Percentiles rank a stretch among this genome's conserved stretches.
phyloP scores from a whole-genome alignment of 495 filamentous ascomycete genomes.

The Talaromyces nanjingensis region DNA sequence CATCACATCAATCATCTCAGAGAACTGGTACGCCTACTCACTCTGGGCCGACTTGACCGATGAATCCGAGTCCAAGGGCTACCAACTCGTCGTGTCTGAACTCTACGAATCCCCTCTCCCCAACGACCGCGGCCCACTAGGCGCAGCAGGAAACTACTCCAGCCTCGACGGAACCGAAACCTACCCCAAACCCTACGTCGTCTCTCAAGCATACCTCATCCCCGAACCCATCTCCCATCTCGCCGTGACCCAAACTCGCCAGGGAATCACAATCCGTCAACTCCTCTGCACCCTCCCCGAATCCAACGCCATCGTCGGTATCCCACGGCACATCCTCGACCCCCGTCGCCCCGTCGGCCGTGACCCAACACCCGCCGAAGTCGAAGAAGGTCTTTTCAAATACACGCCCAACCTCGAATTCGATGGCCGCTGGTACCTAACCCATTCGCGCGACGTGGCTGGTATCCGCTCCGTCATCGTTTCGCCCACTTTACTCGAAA shows the following conservation, averaged over 20 bases:
- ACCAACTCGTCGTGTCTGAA: conserved; percentile 81
- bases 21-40: conserved; percentile 96
- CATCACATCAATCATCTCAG: conserved; percentile 70
- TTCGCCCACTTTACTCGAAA: conserved; percentile 75
- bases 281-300: conserved; percentile 70
- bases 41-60: conserved; percentile 57
- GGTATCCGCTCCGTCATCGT: conserved; percentile 68
- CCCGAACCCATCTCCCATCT: conserved; percentile 68
- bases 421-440: conserved; percentile 72
- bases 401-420: conserved; percentile 76
- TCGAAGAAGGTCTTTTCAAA: conserved; percentile 72
- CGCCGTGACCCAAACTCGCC: conserved; percentile 78
- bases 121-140: conserved; percentile 82
- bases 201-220: conserved; percentile 75
- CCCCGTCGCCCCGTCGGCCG: conserved; percentile 82
- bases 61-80: conserved; percentile 61
- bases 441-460: conserved; percentile 75
- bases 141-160: conserved; percentile 62
- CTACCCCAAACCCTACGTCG: conserved; percentile 54
- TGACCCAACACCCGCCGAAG: conserved; percentile 71
- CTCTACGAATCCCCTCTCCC: conserved; percentile 77
- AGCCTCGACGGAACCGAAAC: conserved; percentile 48
- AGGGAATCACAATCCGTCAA: conserved; percentile 84
- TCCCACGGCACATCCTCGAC: conserved; percentile 73
- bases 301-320: conserved; percentile 64